Conservation (phyloP, 1,139 yeast genomes). For the Petasospora rhodanensis region DNA sequence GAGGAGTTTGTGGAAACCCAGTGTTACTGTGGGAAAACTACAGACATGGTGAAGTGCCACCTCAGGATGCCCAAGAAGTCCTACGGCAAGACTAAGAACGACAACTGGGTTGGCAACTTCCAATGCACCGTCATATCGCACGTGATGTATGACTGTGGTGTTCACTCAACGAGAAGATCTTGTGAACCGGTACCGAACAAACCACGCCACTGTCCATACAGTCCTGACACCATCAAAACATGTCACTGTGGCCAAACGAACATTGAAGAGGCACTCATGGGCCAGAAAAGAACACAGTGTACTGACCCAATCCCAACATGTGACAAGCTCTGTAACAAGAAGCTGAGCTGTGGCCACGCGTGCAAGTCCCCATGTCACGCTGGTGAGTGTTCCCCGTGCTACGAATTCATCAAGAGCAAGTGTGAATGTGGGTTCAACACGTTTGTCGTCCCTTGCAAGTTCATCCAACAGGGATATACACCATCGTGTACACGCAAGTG, state of each 20-base stretch:
- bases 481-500: constrained; percentile 77
- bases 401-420: constrained; percentile 26
- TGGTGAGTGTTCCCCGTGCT: constrained; percentile 73
- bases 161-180: constrained; percentile 51
- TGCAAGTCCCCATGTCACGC: constrained; percentile 72
- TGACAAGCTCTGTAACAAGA: constrained; percentile 56
- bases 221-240: constrained; percentile 53
- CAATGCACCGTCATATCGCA: constrained; percentile 52
- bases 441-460: constrained; percentile 61
- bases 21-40: constrained; percentile 75
- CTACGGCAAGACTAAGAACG: constrained; percentile 24
- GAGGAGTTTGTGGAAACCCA: constrained; percentile 36
- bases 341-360: constrained; percentile 66
- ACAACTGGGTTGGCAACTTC: constrained; percentile 59
- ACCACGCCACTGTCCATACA: constrained; percentile 51
- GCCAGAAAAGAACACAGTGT: constrained; percentile 55
- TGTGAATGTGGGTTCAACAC: constrained; percentile 35
- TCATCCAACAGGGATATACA: constrained; percentile 41
- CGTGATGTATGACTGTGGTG: constrained; percentile 57
- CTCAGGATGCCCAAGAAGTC: constrained; percentile 34
- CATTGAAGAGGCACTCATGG: constrained; percentile 34
- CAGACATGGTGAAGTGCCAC: constrained; percentile 42
- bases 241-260: constrained; percentile 75
- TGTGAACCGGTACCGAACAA: constrained; percentile 48
- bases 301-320: constrained; percentile 79